Conservation (phyloP, 805 yeast genomes). For the Cyberlindnera bimundalis region DNA sequence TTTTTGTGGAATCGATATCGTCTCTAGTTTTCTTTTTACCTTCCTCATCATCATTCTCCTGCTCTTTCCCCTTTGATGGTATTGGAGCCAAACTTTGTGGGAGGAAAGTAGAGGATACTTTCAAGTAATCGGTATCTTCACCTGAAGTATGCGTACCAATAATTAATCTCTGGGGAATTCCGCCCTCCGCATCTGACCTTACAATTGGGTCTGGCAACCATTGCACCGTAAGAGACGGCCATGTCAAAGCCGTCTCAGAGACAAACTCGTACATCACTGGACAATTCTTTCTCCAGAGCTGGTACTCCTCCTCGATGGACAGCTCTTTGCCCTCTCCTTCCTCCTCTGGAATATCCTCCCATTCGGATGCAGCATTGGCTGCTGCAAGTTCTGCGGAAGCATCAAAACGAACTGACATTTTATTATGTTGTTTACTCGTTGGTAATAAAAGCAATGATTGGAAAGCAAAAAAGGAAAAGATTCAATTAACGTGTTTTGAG, state of each 20-base stretch:
- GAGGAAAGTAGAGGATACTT: slow-evolving; percentile 58
- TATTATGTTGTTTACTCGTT: neutral
- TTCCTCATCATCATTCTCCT: slow-evolving; percentile 25
- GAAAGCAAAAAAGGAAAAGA: no score
- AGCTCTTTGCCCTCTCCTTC: slow-evolving; percentile 28
- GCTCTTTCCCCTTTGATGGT: slow-evolving; percentile 21
- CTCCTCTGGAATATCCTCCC: slow-evolving; percentile 8
- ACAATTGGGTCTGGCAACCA: slow-evolving; percentile 55
- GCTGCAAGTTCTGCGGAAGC: slow-evolving; percentile 7
- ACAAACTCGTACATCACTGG: slow-evolving; percentile 81
- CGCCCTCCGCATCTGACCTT: slow-evolving; percentile 13
- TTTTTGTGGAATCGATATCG: slow-evolving; percentile 13
- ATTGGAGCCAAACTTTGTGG: slow-evolving; percentile 42
- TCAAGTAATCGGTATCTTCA: slow-evolving; percentile 61
- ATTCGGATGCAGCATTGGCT: slow-evolving; percentile 5
- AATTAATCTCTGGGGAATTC: slow-evolving; percentile 49
- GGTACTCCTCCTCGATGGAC: slow-evolving; percentile 54
- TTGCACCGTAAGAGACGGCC: slow-evolving; percentile 81
- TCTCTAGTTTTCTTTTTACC: slow-evolving; percentile 5
- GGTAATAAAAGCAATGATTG: no score
- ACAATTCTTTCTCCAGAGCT: slow-evolving; percentile 77
- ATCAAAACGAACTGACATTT: slow-evolving; percentile 11
- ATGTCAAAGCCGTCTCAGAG: slow-evolving; percentile 70
- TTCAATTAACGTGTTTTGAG: no score
- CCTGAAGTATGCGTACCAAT: slow-evolving; percentile 76